A percentile compares a stretch with the other conserved stretches of the same genome.
These are phyloP conservation scores for Backusella tarrabulga DNA, from an alignment of 192 early-diverging fungal species.

Conservation along the genomic window DNA sequence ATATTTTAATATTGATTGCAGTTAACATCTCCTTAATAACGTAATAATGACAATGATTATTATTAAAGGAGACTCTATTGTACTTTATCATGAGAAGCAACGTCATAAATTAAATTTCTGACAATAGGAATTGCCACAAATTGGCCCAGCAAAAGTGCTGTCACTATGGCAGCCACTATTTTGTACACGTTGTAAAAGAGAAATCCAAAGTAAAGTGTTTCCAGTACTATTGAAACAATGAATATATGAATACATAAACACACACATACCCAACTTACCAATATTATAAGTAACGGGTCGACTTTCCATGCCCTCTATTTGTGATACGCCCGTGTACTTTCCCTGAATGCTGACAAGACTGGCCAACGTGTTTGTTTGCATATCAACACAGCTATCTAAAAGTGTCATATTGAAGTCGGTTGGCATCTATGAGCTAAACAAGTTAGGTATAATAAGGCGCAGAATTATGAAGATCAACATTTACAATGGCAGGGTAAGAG, in stretches of 20 bases:
- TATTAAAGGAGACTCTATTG: too few relatives aligned
- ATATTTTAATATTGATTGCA: too few relatives aligned
- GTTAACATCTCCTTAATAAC: too few relatives aligned
- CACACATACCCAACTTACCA: neutral
- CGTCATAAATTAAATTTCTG: neutral
- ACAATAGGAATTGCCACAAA: neutral
- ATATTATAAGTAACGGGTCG: neutral
- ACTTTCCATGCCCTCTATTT: neutral
- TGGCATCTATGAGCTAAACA: neutral
- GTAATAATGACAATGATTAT: too few relatives aligned
- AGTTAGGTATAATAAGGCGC: neutral
- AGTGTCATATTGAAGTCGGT: constrained; percentile 2
- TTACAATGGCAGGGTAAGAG: constrained; percentile 6
- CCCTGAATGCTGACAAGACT: neutral
- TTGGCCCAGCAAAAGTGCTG: neutral
- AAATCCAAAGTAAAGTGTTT: neutral
- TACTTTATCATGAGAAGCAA: neutral
- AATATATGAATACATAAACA: neutral
- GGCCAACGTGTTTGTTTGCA: neutral
- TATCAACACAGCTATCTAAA: neutral
- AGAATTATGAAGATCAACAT: neutral
- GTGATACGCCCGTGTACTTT: neutral
- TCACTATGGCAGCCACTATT: neutral
- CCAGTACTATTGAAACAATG: neutral
- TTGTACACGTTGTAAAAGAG: neutral